Percentiles rank a stretch among this genome's conserved stretches.
These are phyloP conservation scores for Vanrija sp. DNA, from an alignment of 1,284 basidiomycete genomes.

Conservation along the genomic window DNA sequence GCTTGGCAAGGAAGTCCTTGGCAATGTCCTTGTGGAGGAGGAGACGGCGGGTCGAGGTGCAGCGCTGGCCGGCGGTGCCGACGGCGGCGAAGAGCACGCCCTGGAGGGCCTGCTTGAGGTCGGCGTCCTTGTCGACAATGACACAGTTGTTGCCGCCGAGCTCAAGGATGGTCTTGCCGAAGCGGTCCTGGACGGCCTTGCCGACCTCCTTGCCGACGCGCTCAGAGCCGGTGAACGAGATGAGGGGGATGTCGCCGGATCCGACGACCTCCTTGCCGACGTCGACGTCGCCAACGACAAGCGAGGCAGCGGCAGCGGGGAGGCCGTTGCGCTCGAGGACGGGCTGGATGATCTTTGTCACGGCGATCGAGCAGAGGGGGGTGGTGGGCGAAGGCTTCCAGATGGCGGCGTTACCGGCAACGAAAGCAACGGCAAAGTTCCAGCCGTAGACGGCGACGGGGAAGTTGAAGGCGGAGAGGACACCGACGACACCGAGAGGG, in stretches of 20 bases:
- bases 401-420: slow-evolving; percentile 58
- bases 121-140: slow-evolving; percentile 88
- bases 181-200: slow-evolving; percentile 64
- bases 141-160: slow-evolving; percentile 93
- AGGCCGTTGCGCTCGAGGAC: slow-evolving; percentile 78
- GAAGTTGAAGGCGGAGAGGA: slow-evolving; percentile 89
- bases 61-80: slow-evolving; percentile 91
- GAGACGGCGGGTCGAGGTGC: slow-evolving; percentile 86
- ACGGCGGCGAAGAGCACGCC: slow-evolving; percentile 83
- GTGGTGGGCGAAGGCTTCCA: slow-evolving; percentile 95
- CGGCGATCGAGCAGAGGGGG: slow-evolving; percentile 71
- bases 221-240: slow-evolving; percentile 94
- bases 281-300: slow-evolving; percentile 78
- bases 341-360: slow-evolving; percentile 73
- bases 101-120: slow-evolving; percentile 80
- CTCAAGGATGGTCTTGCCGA: slow-evolving; percentile 66
- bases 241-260: slow-evolving; percentile 70
- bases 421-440: slow-evolving; percentile 56
- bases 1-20: slow-evolving; percentile 65
- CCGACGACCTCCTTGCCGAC: slow-evolving; percentile 74
- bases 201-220: slow-evolving; percentile 78
- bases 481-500: slow-evolving; percentile 85
- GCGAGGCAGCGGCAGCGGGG: slow-evolving; percentile 73
- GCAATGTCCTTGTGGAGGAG: slow-evolving; percentile 81
- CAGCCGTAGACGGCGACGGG: slow-evolving; percentile 72